phyloP scores from a whole-genome alignment of 805 yeast species.

The Monosporozyma aquatica region DNA sequence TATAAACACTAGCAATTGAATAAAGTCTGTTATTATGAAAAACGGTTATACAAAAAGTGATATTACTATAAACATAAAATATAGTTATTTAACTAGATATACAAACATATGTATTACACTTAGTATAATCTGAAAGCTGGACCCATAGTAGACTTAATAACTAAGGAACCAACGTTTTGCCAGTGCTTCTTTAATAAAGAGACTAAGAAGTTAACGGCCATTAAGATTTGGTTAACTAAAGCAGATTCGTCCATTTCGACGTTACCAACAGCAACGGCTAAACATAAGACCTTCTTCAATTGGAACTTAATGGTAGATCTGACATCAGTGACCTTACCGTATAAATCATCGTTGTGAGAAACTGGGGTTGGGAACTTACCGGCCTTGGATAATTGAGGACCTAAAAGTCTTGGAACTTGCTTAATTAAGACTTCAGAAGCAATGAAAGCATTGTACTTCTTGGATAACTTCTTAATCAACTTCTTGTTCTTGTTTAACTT shows the following conservation, averaged over 20 bases:
- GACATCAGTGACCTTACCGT: slow-evolving; percentile 91
- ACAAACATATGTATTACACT: slow-evolving; percentile 20
- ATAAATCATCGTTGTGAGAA: slow-evolving; percentile 97
- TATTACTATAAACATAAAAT: too few species aligned
- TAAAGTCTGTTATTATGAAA: too few species aligned
- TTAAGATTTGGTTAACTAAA: slow-evolving; percentile 94
- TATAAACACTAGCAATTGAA: too few species aligned
- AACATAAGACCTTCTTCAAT: slow-evolving; percentile 98
- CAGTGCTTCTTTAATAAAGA: slow-evolving; percentile 99
- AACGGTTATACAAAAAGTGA: too few species aligned
- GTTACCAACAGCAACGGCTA: slow-evolving; percentile 99
- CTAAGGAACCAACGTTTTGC: slow-evolving; percentile 99
- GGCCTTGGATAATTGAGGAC: slow-evolving; percentile 99
- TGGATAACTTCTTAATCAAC: slow-evolving; percentile 98
- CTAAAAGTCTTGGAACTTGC: slow-evolving; percentile 99
- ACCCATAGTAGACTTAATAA: slow-evolving; percentile 99
- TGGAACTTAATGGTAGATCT: slow-evolving; percentile 99
- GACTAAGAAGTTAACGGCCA: slow-evolving; percentile 98
- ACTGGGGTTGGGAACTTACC: slow-evolving; percentile 99
- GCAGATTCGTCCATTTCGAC: slow-evolving; percentile 98
- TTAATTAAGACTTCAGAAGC: slow-evolving; percentile 99
- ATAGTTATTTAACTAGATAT: not conserved
- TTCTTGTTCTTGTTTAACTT: slow-evolving; percentile 99
- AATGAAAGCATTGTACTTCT: slow-evolving; percentile 99
- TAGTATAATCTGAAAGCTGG: slow-evolving; percentile 99